A percentile compares a stretch with the other conserved stretches of the same genome.
phyloP scores from a whole-genome alignment of 164 flowering plant species.

The Nymphaea colorata region DNA sequence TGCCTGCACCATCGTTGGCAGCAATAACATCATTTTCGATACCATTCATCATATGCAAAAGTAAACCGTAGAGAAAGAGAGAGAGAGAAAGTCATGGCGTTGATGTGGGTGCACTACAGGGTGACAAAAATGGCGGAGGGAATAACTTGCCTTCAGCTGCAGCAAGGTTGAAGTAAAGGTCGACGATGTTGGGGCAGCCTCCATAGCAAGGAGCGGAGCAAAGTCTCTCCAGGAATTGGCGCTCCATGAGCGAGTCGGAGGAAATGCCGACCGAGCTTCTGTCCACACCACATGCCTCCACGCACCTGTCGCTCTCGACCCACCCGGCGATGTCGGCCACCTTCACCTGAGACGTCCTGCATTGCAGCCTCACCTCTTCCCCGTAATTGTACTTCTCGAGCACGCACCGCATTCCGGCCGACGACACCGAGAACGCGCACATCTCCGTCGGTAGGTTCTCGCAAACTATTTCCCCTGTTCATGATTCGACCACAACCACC shows the following conservation, averaged over 20 bases:
- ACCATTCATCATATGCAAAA: too few species aligned
- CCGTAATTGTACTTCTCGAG: constrained; percentile 41
- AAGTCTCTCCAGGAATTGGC: constrained; percentile 34
- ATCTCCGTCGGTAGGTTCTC: constrained; percentile 29
- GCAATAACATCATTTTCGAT: neutral
- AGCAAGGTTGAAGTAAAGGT: constrained; percentile 69
- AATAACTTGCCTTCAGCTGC: constrained; percentile 53
- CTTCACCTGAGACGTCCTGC: constrained; percentile 42
- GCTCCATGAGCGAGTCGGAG: constrained; percentile 52
- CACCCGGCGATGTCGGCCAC: constrained; percentile 29
- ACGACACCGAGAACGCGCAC: constrained; percentile 56
- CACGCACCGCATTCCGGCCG: constrained; percentile 48
- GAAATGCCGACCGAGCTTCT: constrained; percentile 47
- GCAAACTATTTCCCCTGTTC: constrained; percentile 36
- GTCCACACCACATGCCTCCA: constrained; percentile 47
- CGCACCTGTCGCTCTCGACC: constrained; percentile 48
- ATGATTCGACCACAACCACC: neutral
- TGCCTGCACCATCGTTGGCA: constrained; percentile 26
- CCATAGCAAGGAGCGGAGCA: constrained; percentile 57
- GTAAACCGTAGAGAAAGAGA: too few species aligned
- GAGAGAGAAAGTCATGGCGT: too few species aligned
- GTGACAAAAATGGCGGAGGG: too few species aligned
- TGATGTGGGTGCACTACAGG: too few species aligned
- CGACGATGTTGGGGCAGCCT: constrained; percentile 56
- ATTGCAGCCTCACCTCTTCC: constrained; percentile 32